Evolutionary conservation across 352 stramenopile species (phyloP).

Genomic region (Pythium plurisporium): DNA sequence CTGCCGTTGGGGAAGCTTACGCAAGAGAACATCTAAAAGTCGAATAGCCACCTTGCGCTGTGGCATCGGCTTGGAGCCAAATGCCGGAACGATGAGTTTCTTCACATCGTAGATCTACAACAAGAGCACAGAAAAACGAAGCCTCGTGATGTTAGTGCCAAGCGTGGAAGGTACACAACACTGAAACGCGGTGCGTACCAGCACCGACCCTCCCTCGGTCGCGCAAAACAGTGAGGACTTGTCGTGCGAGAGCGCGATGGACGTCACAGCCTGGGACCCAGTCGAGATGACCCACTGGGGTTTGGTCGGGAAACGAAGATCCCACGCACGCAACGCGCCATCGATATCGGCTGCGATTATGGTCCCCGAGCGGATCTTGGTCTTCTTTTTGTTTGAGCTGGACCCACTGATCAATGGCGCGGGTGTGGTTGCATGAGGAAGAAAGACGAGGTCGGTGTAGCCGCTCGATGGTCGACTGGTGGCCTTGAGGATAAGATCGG

Average conservation of each 20-base stretch:
- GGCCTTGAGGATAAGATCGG: slow-evolving; percentile 55
- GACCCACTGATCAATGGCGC: background rate
- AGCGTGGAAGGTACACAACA: background rate
- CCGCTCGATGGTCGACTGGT: slow-evolving; percentile 64
- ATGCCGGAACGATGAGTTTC: slow-evolving; percentile 56
- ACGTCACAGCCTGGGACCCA: slow-evolving; percentile 43
- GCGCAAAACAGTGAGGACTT: slow-evolving; percentile 54
- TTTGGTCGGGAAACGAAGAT: slow-evolving; percentile 41
- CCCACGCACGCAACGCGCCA: slow-evolving; percentile 65
- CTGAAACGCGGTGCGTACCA: slow-evolving; percentile 30
- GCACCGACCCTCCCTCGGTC: slow-evolving; percentile 48
- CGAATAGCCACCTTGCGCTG: slow-evolving; percentile 39
- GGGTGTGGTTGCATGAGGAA: slow-evolving; percentile 4
- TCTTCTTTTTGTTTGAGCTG: background rate
- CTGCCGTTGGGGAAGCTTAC: too few relatives aligned
- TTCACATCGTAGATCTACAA: slow-evolving; percentile 59
- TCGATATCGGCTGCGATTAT: slow-evolving; percentile 64
- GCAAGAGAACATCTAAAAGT: slow-evolving; percentile 45
- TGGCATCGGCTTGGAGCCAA: slow-evolving; percentile 56
- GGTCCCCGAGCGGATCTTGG: slow-evolving; percentile 9
- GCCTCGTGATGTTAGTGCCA: background rate
- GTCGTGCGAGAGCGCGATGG: slow-evolving; percentile 38
- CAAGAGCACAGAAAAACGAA: too few relatives aligned
- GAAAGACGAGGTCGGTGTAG: slow-evolving; percentile 75
- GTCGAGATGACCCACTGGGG: slow-evolving; percentile 54